Percentiles rank a stretch among this genome's conserved stretches.
phyloP scores from a whole-genome alignment of 2,329 filamentous ascomycete genomes.

The Chrysoporthe puriensis region DNA sequence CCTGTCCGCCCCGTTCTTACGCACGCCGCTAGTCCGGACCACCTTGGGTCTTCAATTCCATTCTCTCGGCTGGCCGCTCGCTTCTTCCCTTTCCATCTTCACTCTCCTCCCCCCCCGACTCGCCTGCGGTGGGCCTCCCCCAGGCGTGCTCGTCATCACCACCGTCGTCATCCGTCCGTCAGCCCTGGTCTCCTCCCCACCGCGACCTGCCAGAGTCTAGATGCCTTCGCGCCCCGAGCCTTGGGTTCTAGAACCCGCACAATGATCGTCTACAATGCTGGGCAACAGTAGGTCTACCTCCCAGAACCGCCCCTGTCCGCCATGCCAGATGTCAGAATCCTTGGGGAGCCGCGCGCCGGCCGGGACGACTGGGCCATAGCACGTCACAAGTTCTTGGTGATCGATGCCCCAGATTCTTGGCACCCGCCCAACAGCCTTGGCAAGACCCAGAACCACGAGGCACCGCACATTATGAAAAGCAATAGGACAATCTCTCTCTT shows the following conservation, averaged over 20 bases:
- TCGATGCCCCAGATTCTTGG: slow-evolving; percentile 24
- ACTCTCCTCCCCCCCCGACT: background rate
- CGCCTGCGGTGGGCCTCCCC: no score
- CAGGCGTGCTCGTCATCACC: background rate
- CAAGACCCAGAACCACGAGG: slow-evolving; percentile 17
- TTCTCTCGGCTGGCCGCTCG: background rate
- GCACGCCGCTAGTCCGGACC: background rate
- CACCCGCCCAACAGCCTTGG: slow-evolving; percentile 26
- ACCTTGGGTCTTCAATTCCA: background rate
- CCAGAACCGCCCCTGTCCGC: background rate
- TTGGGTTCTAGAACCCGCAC: slow-evolving; percentile 28
- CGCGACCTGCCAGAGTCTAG: slow-evolving; percentile 12
- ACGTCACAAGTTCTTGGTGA: slow-evolving; percentile 1
- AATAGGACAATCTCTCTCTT: background rate
- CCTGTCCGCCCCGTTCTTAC: no score
- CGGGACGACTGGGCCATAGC: slow-evolving; percentile 2
- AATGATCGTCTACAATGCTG: slow-evolving; percentile 29
- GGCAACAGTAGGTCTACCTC: slow-evolving; percentile 26
- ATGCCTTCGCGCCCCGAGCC: slow-evolving; percentile 27
- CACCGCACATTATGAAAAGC: background rate
- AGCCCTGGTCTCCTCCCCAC: background rate
- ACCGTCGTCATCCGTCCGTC: background rate
- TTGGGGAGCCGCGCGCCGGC: slow-evolving; percentile 17
- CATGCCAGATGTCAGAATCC: slow-evolving; percentile 4
- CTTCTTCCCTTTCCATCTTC: background rate